Base-by-base conservation (phyloP, 2,329 filamentous ascomycete species). In the Aspergillus carbonarius region DNA sequence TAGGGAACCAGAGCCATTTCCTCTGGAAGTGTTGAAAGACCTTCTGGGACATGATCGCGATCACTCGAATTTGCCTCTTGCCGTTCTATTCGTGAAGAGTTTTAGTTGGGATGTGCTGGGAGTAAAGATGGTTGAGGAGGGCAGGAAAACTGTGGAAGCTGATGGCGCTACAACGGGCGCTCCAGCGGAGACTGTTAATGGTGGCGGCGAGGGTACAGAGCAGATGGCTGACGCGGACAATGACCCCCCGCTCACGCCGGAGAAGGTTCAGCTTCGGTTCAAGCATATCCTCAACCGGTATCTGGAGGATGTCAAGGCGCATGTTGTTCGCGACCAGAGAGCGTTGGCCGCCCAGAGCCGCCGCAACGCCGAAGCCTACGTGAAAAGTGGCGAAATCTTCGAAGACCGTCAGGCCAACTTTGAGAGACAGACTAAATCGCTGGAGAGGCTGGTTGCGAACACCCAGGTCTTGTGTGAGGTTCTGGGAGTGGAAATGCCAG, bases 301-400 rank as follows among this genome's bases (percentile, higher is more conserved):
- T 69, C 91, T 98, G 65, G 91, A 97, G 56, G 93, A 96, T 71
- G 91, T 98, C 65, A 96, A 96, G 70, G 81, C 84, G 15, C 95
- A 98, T 70, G 83, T 99, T 30, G 75, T 93, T 30, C 88, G 91
- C n/a, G 92, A 98, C 68, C 95, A 99, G 73, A 95, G 96, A 74
- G 88, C 90, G 40, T 88, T 99, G 40, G 85, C 88, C 54, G 87
- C 85, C 25, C 95, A 99, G 77, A 92, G 91, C 55, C 91, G 92
- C 63, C 92, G 93, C 66, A 99, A 99, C 76, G 93, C 95, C 0
- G 95, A 99, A 75, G 95, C 93, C 5, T 99, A 99, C 69, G 93
- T 99, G 68, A 97, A 97, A 71, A 98, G 95, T 37, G 95, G 95
- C 2, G 95, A 99, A 72, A 93, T 99, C 5, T 98, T 99, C 64